Conservation (phyloP, 2,329 filamentous ascomycete species). For the Chaetothyriales sp. region DNA sequence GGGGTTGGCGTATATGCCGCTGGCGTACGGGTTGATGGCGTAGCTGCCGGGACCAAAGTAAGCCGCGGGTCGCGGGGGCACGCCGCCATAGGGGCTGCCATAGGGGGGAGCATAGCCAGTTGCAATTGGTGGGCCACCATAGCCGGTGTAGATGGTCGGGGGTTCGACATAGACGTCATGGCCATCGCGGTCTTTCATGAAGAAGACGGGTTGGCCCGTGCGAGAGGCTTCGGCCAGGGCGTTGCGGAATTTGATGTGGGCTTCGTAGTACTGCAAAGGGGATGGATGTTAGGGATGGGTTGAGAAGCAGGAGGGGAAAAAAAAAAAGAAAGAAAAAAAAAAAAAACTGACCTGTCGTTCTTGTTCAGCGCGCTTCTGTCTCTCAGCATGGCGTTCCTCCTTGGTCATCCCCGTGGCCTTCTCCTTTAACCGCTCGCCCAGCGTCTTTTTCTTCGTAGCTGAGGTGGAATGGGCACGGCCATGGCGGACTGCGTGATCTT, state of each 20-base stretch:
- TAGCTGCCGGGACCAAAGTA: conserved; percentile 11
- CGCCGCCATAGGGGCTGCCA: conserved; percentile 21
- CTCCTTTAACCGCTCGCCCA: conserved; percentile 45
- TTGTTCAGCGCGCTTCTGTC: conserved; percentile 32
- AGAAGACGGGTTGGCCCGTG: conserved; percentile 40
- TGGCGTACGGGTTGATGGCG: conserved; percentile 33
- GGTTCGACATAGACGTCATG: conserved; percentile 45
- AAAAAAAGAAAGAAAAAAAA: background rate
- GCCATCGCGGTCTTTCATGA: conserved; percentile 40
- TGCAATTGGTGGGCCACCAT: conserved; percentile 14
- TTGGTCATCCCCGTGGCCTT: conserved; percentile 43
- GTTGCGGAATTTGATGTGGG: conserved; percentile 35
- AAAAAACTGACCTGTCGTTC: conserved; percentile 24
- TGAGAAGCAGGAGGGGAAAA: too few species aligned
- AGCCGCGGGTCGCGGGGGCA: conserved; percentile 6
- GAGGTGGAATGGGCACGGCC: conserved; percentile 3
- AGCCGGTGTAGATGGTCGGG: conserved; percentile 23
- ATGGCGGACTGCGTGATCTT: conserved; percentile 9
- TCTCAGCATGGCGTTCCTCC: conserved; percentile 35
- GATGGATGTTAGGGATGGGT: background rate
- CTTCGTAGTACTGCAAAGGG: conserved; percentile 30
- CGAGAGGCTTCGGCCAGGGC: conserved; percentile 37
- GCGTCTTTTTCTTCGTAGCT: conserved; percentile 23
- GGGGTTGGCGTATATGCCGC: conserved; percentile 32
- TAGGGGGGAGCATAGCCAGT: background rate